Base-by-base conservation (phyloP, 2,329 filamentous ascomycete genomes). In the Arachnomyces sp. region DNA sequence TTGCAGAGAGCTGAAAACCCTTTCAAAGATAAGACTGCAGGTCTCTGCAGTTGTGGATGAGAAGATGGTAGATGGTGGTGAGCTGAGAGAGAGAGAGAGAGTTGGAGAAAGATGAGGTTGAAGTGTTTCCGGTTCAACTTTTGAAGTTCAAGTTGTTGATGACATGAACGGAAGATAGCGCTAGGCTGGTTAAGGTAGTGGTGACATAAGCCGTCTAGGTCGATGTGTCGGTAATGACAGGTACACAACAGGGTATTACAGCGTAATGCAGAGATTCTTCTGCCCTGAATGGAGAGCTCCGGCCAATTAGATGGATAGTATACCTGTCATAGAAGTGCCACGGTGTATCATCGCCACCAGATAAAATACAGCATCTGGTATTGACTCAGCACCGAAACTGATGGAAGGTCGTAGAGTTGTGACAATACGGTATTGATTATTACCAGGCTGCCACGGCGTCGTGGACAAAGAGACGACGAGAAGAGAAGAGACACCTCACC, bases 91-190 rank as follows among this genome's bases (percentile, higher is more conserved):
- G 33, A 38, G 18, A 37, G 31, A 29, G 36, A 16, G 39, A 40
- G 36, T 28, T 20, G 39, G 40, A 42, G 44, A 43, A 39, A 45
- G 36, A 44, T 40, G 50, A 35, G 49, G 28, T 34, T 36, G 37
- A 45, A 20, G 39, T 42, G n/a, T n/a, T n/a, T n/a, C n/a, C n/a
- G n/a, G n/a, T n/a, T n/a, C n/a, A n/a, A n/a, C n/a, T n/a, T 25
- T 25, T 5, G 20, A 25, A 25, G 20, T 25, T 25, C 20, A 5
- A 25, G 20, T n/a, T 9, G 20, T 25, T 25, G 20, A 25, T 25
- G 20, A 25, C 20, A 25, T 25, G 20, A 28, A 38, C 35, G 39
- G 49, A 43, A 39, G 14, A 38, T 36, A 38, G 14, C 40, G 43
- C 44, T 44, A 39, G 42, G 7, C 15, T 25, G 8, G 8, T 31